These are phyloP conservation scores for Apiospora marii DNA, from an alignment of 2,329 filamentous ascomycete species.

Conservation along the genomic window DNA sequence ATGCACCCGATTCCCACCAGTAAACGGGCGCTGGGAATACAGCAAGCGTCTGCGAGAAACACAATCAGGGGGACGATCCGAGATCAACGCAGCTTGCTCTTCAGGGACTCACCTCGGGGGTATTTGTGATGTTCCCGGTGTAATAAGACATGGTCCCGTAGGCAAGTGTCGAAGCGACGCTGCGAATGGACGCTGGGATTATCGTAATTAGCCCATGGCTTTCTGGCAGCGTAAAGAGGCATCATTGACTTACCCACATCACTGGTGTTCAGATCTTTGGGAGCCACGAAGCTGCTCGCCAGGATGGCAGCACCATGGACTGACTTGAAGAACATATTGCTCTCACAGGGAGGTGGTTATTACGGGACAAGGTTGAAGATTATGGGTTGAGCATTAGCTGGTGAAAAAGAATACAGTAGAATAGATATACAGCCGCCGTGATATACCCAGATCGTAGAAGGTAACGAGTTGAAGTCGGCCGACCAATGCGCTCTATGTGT, in stretches of 20 bases:
- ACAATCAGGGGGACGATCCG: neutral
- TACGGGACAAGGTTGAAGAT: neutral
- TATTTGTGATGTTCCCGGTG: constrained; percentile 65
- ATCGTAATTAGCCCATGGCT: constrained; percentile 29
- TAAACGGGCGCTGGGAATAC: constrained; percentile 68
- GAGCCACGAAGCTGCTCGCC: constrained; percentile 39
- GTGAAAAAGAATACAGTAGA: neutral
- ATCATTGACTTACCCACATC: constrained; percentile 34
- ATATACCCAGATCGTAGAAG: neutral
- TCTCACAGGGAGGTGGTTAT: neutral
- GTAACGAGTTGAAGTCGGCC: neutral
- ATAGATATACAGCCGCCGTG: no score
- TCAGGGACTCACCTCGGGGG: constrained; percentile 46
- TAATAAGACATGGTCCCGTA: constrained; percentile 70
- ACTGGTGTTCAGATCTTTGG: constrained; percentile 50
- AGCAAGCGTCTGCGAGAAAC: constrained; percentile 54
- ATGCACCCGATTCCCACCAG: constrained; percentile 72
- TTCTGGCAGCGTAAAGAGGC: neutral
- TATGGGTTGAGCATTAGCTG: neutral
- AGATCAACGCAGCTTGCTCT: constrained; percentile 1
- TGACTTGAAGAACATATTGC: constrained; percentile 40
- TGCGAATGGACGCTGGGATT: constrained; percentile 64
- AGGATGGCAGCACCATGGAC: constrained; percentile 35
- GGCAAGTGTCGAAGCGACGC: constrained; percentile 67
- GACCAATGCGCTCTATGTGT: neutral